Conservation (phyloP, 1,139 yeast species). For the Suhomyces choctaworum region DNA sequence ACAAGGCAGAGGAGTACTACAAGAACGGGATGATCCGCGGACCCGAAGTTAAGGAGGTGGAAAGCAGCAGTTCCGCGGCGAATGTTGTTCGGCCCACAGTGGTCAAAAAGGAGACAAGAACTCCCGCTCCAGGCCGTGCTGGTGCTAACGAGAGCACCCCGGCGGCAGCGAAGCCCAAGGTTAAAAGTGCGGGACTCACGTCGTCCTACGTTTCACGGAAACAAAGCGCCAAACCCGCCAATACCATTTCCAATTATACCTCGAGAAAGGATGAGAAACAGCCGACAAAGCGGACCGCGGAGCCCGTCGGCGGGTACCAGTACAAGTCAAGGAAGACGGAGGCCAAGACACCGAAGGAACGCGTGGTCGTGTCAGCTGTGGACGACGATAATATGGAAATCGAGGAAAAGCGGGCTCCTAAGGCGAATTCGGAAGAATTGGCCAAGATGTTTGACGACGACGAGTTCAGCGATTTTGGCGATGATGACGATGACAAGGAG, state of each 20-base stretch:
- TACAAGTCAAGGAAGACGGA: constrained; percentile 44
- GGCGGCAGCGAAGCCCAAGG: constrained; percentile 12
- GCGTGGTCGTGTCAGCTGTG: constrained; percentile 34
- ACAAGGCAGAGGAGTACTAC: constrained; percentile 23
- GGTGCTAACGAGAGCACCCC: constrained; percentile 9
- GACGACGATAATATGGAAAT: constrained; percentile 13
- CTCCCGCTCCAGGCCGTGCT: constrained; percentile 1
- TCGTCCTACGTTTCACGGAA: constrained; percentile 34
- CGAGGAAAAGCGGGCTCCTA: constrained; percentile 3
- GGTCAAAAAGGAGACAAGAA: not conserved
- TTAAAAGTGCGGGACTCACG: constrained; percentile 21
- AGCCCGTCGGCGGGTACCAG: constrained; percentile 24
- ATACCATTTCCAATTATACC: constrained; percentile 20
- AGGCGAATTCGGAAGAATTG: constrained; percentile 17
- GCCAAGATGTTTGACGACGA: constrained; percentile 24
- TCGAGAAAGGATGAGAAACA: constrained; percentile 24
- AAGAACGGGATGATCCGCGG: constrained; percentile 39
- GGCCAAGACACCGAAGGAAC: constrained; percentile 33
- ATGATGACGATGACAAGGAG: constrained; percentile 9
- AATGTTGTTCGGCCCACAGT: not conserved
- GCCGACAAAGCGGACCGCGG: constrained; percentile 4
- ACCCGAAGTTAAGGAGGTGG: constrained; percentile 25
- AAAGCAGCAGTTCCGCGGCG: not conserved
- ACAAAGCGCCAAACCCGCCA: constrained; percentile 14
- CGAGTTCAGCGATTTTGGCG: constrained; percentile 23